Percentiles rank a stretch among this genome's conserved stretches.
Evolutionary conservation across 768 basidiomycete species (phyloP).

Genomic region (Cystobasidium onofrii): DNA sequence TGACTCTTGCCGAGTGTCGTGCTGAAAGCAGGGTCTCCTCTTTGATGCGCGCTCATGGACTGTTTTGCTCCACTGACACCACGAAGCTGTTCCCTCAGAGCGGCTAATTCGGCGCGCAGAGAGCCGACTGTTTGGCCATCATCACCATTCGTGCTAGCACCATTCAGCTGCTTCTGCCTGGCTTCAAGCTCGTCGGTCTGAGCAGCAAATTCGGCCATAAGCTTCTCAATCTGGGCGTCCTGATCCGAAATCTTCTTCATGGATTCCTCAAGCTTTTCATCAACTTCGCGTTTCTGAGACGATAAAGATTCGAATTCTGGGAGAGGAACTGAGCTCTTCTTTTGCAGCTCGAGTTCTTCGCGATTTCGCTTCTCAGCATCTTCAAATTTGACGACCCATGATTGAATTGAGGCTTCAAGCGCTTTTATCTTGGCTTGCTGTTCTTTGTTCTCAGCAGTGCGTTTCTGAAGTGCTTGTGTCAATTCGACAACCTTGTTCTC

Average conservation of each 20-base stretch:
- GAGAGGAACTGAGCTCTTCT: constrained; percentile 62
- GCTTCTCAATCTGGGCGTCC: constrained; percentile 69
- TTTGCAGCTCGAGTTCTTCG: constrained; percentile 62
- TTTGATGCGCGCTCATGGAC: constrained; percentile 37
- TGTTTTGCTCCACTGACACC: constrained; percentile 54
- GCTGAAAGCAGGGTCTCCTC: constrained; percentile 45
- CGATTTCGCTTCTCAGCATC: constrained; percentile 69
- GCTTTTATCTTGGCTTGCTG: constrained; percentile 65
- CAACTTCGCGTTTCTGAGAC: constrained; percentile 65
- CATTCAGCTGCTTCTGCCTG: constrained; percentile 56
- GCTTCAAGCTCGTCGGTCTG: constrained; percentile 69
- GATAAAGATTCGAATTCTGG: constrained; percentile 66
- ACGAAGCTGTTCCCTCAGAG: constrained; percentile 87
- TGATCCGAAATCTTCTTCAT: constrained; percentile 65
- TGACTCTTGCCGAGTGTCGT: constrained; percentile 52
- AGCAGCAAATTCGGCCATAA: constrained; percentile 66
- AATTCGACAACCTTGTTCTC: constrained; percentile 99
- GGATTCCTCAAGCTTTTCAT: constrained; percentile 71
- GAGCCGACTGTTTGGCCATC: constrained; percentile 78
- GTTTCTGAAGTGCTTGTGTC: constrained; percentile 81
- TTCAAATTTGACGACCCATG: constrained; percentile 78
- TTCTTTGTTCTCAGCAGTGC: constrained; percentile 83
- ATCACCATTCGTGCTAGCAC: constrained; percentile 53
- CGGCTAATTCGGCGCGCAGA: constrained; percentile 85
- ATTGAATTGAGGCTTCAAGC: constrained; percentile 74